Evolutionary conservation across 1,284 basidiomycete genomes (phyloP).

Genomic region (Nidula niveotomentosa): DNA sequence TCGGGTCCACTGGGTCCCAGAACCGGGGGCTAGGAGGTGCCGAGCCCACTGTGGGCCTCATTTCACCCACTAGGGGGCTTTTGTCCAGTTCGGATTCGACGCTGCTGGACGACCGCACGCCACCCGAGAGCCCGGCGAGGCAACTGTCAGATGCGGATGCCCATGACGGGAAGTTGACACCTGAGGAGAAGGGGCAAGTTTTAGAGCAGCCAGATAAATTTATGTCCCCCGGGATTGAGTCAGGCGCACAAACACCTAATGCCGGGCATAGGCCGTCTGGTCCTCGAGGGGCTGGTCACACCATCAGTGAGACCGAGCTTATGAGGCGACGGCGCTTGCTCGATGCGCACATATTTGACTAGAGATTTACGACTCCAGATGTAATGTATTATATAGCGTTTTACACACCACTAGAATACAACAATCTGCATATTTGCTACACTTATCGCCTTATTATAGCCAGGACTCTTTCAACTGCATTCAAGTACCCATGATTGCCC

Average conservation of each 20-base stretch:
- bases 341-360: constrained; percentile 58
- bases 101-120: constrained; percentile 7
- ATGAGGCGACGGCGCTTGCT: constrained; percentile 74
- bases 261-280: constrained; percentile 15
- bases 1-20: background rate
- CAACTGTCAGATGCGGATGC: background rate
- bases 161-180: background rate
- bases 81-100: constrained; percentile 15
- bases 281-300: constrained; percentile 54
- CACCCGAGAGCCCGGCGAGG: background rate
- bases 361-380: constrained; percentile 9
- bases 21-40: background rate
- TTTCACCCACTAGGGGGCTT: background rate
- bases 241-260: background rate
- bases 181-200: no score
- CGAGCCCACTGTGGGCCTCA: no score
- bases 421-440: no score
- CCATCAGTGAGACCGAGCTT: constrained; percentile 77
- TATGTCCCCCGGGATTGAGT: background rate
- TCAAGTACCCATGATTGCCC: no score
- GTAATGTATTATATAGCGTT: background rate
- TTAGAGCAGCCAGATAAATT: no score
- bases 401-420: no score
- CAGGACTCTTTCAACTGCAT: no score
- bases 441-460: no score